These are phyloP conservation scores for Cylindrotheca closterium DNA, from an alignment of 108 stramenopile species.

Conservation along the genomic window DNA sequence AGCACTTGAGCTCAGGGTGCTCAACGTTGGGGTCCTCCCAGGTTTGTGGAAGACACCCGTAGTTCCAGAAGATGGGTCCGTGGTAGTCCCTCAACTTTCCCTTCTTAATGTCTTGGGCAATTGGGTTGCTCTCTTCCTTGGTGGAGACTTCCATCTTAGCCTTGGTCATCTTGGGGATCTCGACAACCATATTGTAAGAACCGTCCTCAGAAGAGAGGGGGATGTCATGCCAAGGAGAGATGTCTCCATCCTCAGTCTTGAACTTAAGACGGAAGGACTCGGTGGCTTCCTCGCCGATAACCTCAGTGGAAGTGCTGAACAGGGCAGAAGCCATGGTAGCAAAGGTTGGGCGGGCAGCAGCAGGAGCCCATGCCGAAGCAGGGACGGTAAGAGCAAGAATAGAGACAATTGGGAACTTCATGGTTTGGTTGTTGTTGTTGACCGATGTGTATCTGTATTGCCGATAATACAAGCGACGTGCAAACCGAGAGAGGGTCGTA, in stretches of 20 bases:
- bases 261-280: conserved; percentile 86
- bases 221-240: conserved; percentile 91
- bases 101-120: conserved; percentile 98
- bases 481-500: no score
- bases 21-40: conserved; percentile 96
- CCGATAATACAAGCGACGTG: no score
- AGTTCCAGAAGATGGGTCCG: conserved; percentile 99
- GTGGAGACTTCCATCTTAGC: conserved; percentile 99
- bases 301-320: conserved; percentile 47
- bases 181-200: conserved; percentile 92
- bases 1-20: conserved; percentile 91
- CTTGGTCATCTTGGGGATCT: conserved; percentile 98
- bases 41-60: conserved; percentile 98
- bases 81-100: conserved; percentile 97
- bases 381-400: conserved; percentile 45
- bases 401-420: conserved; percentile 68
- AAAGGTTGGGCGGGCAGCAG: conserved; percentile 17
- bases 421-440: conserved; percentile 27
- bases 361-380: conserved; percentile 51
- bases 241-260: conserved; percentile 53
- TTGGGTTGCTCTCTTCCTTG: conserved; percentile 95
- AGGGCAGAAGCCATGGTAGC: conserved; percentile 17
- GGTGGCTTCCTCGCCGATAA: conserved; percentile 65
- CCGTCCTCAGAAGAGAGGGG: conserved; percentile 53
- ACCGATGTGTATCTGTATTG: background rate